phyloP scores from a whole-genome alignment of 1,284 basidiomycete genomes.

The Apiotrichum gamsii region DNA sequence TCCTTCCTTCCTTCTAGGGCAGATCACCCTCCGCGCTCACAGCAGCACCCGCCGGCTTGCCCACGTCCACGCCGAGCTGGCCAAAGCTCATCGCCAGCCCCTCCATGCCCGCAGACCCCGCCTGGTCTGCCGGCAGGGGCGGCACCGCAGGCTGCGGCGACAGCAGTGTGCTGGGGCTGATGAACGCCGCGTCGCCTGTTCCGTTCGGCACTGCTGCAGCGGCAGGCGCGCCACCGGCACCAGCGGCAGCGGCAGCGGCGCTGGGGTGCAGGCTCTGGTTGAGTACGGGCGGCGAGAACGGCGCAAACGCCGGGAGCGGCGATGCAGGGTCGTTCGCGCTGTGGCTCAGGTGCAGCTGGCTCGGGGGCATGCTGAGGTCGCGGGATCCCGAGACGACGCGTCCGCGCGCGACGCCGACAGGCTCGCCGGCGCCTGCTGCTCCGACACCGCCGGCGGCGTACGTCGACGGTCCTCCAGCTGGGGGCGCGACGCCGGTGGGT shows the following conservation, averaged over 20 bases:
- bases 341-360: slow-evolving; percentile 8
- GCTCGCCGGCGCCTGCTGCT: not conserved
- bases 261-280: slow-evolving; percentile 17
- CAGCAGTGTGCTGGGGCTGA: slow-evolving; percentile 37
- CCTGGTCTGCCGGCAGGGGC: not conserved
- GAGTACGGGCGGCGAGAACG: slow-evolving; percentile 32
- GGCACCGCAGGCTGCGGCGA: slow-evolving; percentile 23
- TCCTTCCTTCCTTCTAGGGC: no score
- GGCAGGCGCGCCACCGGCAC: not conserved
- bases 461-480: slow-evolving; percentile 6
- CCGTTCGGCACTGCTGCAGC: no score
- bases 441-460: not conserved
- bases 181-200: slow-evolving; percentile 19
- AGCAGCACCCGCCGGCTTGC: no score
- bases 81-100: slow-evolving; percentile 5
- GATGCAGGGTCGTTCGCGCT: slow-evolving; percentile 12
- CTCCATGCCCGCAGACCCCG: slow-evolving; percentile 8
- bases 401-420: not conserved
- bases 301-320: slow-evolving; percentile 38
- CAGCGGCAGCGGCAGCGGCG: slow-evolving; percentile 2
- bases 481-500: not conserved
- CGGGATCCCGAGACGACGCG: slow-evolving; percentile 8
- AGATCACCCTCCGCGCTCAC: not conserved
- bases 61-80: slow-evolving; percentile 4
- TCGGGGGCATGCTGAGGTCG: slow-evolving; percentile 10